Evolutionary conservation across 257 asterid genomes (phyloP), one percentile per base, ranked within the genome.

Genomic region (Solanum corneliomulleri): DNA sequence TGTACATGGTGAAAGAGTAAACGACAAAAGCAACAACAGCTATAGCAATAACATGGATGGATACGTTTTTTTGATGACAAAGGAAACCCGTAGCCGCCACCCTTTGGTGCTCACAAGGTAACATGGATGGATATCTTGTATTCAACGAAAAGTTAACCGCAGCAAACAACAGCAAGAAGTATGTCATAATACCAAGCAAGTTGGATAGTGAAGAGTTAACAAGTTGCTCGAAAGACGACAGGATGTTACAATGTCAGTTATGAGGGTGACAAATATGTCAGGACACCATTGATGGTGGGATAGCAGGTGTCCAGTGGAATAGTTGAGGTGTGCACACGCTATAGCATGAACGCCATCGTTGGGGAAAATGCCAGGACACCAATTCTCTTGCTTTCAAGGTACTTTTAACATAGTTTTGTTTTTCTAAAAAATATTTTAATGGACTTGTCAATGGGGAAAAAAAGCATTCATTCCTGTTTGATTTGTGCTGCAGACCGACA

Each of bases 371-470:
- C 25, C 66, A 9, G 42, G 37, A 45, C 27, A 29, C 87, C 27
- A 66, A 42, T n/a, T 85, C 11, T 78, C 83, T 52, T 62, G 31
- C 77, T 70, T 64, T 42, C 47, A 41, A 87, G 91, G 91, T 89
- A 82, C 64, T 60, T 60, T 81, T 49, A 12, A 18, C 44, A 49
- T 81, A 5, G 9, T 15, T 81, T 4, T 81, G 35, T 49, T 49
- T 29, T 47, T 45, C 27, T 14, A 4, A 25, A 31, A 15, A 6
- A 0, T 81, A 9, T 29, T 49, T 49, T 11, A 23, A 81, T 81
- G 84, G 27, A 39, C 31, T 39, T 75, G 56, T 3, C 49, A 75
- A 39, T 39, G 52, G 60, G 56, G 12, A 81, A 66, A 12, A 81
- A 81, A 81, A 49, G 25, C 29, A 31, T 47, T 47, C 16, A 81